A percentile compares a stretch with the other conserved stretches of the same genome.
Evolutionary conservation across 805 yeast genomes (phyloP).

Genomic region (Spathaspora hagerdaliae): DNA sequence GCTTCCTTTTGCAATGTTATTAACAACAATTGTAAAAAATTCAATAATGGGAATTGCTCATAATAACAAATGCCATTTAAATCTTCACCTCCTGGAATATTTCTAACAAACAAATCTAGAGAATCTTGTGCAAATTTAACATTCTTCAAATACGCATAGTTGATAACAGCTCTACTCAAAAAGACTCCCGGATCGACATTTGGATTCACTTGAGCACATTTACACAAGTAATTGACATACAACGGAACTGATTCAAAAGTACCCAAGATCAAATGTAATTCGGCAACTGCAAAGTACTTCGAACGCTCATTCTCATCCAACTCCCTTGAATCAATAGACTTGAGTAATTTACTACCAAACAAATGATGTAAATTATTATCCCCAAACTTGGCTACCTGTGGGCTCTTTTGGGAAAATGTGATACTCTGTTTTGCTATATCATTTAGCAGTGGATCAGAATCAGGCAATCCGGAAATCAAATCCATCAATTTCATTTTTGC

Average conservation of each 20-base stretch:
- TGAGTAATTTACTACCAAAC: slow-evolving; percentile 63
- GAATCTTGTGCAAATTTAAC: slow-evolving; percentile 51
- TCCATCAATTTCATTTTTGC: slow-evolving; percentile 47
- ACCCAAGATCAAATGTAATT: slow-evolving; percentile 67
- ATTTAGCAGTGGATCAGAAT: slow-evolving; percentile 45
- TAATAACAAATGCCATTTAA: slow-evolving; percentile 34
- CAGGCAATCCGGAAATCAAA: slow-evolving; percentile 42
- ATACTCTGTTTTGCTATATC: slow-evolving; percentile 64
- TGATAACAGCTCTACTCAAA: slow-evolving; percentile 60
- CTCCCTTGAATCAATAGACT: slow-evolving; percentile 17
- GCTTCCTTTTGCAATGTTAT: slow-evolving; percentile 50
- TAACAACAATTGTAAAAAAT: slow-evolving; percentile 66
- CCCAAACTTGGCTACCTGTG: slow-evolving; percentile 49
- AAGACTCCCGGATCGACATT: slow-evolving; percentile 35
- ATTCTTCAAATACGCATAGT: slow-evolving; percentile 68
- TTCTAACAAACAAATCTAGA: slow-evolving; percentile 18
- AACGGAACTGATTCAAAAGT: slow-evolving; percentile 46
- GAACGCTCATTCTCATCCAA: slow-evolving; percentile 14
- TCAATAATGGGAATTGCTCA: slow-evolving; percentile 45
- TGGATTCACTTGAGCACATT: slow-evolving; percentile 28
- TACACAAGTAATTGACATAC: slow-evolving; percentile 43
- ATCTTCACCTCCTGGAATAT: slow-evolving; percentile 14
- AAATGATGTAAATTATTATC: slow-evolving; percentile 73
- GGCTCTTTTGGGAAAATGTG: slow-evolving; percentile 60
- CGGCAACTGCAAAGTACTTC: slow-evolving; percentile 61